Evolutionary conservation across 139 green algal genomes (phyloP), one percentile per base, ranked within the genome.

Genomic region (Tetraselmis striata): DNA sequence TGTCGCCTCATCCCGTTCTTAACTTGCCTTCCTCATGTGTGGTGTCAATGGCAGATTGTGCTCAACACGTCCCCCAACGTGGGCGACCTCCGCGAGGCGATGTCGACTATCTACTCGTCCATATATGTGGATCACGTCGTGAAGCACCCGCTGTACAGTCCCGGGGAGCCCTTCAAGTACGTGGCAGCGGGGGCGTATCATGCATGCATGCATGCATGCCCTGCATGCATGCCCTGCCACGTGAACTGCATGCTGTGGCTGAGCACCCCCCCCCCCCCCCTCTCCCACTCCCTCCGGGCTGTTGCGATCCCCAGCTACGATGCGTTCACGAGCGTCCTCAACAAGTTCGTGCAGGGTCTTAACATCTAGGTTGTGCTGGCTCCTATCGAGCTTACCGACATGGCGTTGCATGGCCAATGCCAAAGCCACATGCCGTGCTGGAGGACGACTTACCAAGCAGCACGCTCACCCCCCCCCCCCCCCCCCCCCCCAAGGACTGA

Each of bases 121-220:
- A 86, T 98, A 0, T 97, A 93, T 58, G 93, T 94, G 26, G 92
- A 96, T 80, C 93, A 92, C 76, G 92, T 98, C 1, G 80, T 92
- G 0, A 97, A 95, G 79, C 98, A 98, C 84, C 93, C 94, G 2
- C 32, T 95, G 2, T 96, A 96, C 79, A 86, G 74, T 1, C 92
- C 91, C 0, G 92, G 94, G 1, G 77, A 93, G 82, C 86, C 88
- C 1, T 97, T 97, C 89, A 88, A 92, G 91, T 97, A 75, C 82
- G 84, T 75, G 18, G 28, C 67, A 18, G 75, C 32, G 67, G 30
- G 24, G 2, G 32, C 29, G 23, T 74, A 28, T 26, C 24, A 25
- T 28, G n/a, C 31, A 74, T 2, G 28, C 18, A 1, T 24, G 5
- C 29, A 1, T 59, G 75, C 5, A 31, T 31, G 11, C n/a, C n/a